These are phyloP conservation scores for Tolypocladium nubicola DNA, from an alignment of 2,329 filamentous ascomycete genomes.

Conservation along the genomic window DNA sequence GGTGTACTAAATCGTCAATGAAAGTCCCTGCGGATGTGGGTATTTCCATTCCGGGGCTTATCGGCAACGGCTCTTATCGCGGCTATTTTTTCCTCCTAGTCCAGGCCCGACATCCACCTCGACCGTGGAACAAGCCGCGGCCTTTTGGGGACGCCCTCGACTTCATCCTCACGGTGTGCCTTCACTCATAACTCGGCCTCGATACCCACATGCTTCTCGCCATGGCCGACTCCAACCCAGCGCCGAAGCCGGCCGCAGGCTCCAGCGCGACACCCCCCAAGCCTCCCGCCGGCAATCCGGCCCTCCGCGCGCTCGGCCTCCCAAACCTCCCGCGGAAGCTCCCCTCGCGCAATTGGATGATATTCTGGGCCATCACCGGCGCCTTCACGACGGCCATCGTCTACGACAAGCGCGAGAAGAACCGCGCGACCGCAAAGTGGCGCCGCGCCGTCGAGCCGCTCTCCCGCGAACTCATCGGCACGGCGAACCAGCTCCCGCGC, in stretches of 20 bases:
- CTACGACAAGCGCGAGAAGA: conserved; percentile 90
- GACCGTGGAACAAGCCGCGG: background rate
- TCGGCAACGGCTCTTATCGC: conserved; percentile 12
- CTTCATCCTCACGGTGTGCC: background rate
- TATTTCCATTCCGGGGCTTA: conserved; percentile 9
- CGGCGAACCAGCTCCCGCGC: conserved; percentile 62
- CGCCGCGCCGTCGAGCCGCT: conserved; percentile 75
- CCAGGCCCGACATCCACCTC: background rate
- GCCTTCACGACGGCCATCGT: conserved; percentile 71
- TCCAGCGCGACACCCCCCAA: conserved; percentile 21
- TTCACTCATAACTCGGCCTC: background rate
- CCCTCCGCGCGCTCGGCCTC: conserved; percentile 70
- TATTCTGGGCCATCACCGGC: conserved; percentile 74
- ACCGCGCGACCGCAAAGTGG: conserved; percentile 78
- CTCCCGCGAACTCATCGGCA: conserved; percentile 60
- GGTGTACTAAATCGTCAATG: background rate
- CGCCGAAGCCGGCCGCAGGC: conserved; percentile 3
- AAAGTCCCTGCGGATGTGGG: background rate
- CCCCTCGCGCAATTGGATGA: conserved; percentile 95
- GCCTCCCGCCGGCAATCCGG: conserved; percentile 47
- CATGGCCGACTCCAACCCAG: conserved; percentile 7
- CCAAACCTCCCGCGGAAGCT: conserved; percentile 75
- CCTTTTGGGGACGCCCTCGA: background rate
- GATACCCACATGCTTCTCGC: background rate
- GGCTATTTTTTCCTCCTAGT: conserved; percentile 8